Percentiles rank a stretch among this genome's conserved stretches.
Evolutionary conservation across 176 grass and related monocot genomes (phyloP).

Genomic region (Ananas comosus): DNA sequence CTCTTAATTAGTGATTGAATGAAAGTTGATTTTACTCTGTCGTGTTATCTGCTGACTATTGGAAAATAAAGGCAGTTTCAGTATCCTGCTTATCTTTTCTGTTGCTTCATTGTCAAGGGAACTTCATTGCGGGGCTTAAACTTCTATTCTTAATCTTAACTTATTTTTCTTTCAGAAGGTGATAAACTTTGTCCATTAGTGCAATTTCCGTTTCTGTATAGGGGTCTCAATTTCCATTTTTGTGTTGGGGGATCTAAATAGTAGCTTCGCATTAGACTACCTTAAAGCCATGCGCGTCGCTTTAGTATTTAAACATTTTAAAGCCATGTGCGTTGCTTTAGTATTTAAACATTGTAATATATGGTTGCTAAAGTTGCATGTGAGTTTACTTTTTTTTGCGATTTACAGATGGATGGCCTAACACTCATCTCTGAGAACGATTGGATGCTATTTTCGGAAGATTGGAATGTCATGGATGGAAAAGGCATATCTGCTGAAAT

Average conservation of each 20-base stretch:
- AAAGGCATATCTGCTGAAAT: conserved; percentile 86
- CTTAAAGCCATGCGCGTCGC: no score
- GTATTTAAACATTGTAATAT: background rate
- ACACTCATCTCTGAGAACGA: conserved; percentile 60
- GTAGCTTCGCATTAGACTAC: no score
- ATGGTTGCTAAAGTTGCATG: no score
- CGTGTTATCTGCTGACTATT: background rate
- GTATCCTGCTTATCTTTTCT: background rate
- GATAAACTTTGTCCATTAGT: no score
- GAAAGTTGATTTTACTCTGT: background rate
- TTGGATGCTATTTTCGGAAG: conserved; percentile 81
- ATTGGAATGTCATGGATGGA: conserved; percentile 56
- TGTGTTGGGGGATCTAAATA: no score
- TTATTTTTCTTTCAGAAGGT: no score
- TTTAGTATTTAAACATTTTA: background rate
- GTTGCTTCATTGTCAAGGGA: background rate
- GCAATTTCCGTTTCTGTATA: no score
- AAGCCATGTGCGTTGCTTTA: no score
- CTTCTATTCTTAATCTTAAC: no score
- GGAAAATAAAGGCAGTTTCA: background rate
- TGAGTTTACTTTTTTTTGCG: conserved; percentile 19
- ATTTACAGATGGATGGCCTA: conserved; percentile 76
- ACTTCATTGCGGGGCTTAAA: no score
- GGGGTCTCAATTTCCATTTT: no score
- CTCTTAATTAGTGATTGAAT: background rate